Conservation (phyloP, 306 rosid genomes). For the Hippophae tibetana region DNA sequence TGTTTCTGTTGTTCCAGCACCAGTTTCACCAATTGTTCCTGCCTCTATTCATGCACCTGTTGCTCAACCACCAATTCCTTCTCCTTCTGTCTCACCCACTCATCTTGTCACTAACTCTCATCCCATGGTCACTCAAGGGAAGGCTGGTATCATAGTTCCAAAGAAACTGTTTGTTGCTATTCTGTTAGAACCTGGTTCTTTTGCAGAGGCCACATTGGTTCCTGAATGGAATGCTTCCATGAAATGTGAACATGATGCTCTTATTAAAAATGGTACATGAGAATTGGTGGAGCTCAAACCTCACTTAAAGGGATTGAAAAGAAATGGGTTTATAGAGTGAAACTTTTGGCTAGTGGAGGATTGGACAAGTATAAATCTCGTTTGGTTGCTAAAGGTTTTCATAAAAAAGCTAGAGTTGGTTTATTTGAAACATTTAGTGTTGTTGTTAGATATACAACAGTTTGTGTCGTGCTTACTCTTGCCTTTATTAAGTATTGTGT, state of each 20-base stretch:
- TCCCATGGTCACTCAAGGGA: too few species aligned
- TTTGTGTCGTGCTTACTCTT: not conserved
- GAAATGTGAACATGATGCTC: not conserved
- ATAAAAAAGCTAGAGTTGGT: not conserved
- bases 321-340: not conserved
- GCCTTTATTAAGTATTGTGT: not conserved
- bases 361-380: not conserved
- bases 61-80: too few species aligned
- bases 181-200: too few species aligned
- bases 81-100: too few species aligned
- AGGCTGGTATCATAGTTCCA: too few species aligned
- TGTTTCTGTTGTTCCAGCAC: too few species aligned
- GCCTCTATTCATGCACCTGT: too few species aligned
- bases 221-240: too few species aligned
- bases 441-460: not conserved
- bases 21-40: too few species aligned
- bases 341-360: not conserved
- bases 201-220: too few species aligned
- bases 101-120: too few species aligned
- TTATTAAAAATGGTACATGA: not conserved
- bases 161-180: too few species aligned
- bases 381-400: not conserved
- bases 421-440: not conserved
- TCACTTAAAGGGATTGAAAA: not conserved
- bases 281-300: not conserved